These are phyloP conservation scores for Stachybotrys chlorohalonatus DNA, from an alignment of 2,329 filamentous ascomycete species.

Conservation along the genomic window DNA sequence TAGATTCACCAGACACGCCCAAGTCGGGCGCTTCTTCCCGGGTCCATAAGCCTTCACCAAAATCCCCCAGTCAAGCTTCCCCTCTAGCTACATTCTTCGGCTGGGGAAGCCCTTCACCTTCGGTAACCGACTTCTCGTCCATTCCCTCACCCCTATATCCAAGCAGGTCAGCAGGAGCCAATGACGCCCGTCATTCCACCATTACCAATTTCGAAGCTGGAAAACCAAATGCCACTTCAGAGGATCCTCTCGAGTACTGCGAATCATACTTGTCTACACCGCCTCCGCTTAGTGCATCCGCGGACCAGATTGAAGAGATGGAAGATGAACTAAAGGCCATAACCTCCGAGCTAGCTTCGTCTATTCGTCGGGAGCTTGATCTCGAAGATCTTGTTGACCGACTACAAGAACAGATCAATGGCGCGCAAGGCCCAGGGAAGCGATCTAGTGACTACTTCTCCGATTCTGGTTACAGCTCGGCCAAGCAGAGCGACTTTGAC, in stretches of 20 bases:
- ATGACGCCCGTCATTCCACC: slow-evolving; percentile 19
- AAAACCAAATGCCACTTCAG: slow-evolving; percentile 30
- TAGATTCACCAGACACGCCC: slow-evolving; percentile 16
- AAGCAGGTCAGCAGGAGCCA: slow-evolving; percentile 22
- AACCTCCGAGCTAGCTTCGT: slow-evolving; percentile 82
- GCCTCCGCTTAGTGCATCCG: slow-evolving; percentile 27
- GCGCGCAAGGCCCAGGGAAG: slow-evolving; percentile 49
- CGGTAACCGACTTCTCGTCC: slow-evolving; percentile 42
- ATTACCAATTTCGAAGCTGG: slow-evolving; percentile 15
- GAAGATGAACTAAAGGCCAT: slow-evolving; percentile 92
- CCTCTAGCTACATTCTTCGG: slow-evolving; percentile 44
- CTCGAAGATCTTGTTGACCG: slow-evolving; percentile 88
- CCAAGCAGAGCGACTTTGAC: slow-evolving; percentile 63
- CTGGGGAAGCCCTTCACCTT: slow-evolving; percentile 39
- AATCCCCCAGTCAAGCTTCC: slow-evolving; percentile 39
- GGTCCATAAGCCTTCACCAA: slow-evolving; percentile 46
- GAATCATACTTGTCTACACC: slow-evolving; percentile 45
- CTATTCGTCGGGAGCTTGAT: slow-evolving; percentile 93
- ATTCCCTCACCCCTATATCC: slow-evolving; percentile 43
- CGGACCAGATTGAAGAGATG: slow-evolving; percentile 67
- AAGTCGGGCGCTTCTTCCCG: slow-evolving; percentile 22
- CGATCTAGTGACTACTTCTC: slow-evolving; percentile 97
- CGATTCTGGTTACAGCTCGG: slow-evolving; percentile 83
- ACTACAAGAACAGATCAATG: slow-evolving; percentile 66
- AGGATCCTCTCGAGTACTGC: slow-evolving; percentile 37